phyloP scores from a whole-genome alignment of 2,329 filamentous ascomycete species.

The Diaporthe sp. region DNA sequence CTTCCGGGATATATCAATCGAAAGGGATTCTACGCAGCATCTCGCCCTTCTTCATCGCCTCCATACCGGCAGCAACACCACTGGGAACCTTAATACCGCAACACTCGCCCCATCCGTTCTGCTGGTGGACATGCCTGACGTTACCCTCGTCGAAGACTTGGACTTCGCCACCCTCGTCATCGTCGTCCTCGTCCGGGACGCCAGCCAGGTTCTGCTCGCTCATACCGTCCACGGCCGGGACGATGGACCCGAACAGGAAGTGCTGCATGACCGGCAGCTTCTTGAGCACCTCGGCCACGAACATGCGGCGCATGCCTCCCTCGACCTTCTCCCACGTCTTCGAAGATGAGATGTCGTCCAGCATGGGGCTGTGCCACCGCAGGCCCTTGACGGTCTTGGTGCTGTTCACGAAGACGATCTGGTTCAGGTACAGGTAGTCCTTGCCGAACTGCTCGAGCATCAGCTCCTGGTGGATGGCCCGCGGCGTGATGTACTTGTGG shows the following conservation, averaged over 20 bases:
- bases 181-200: constrained; percentile 56
- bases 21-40: constrained; percentile 82
- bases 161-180: constrained; percentile 65
- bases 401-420: constrained; percentile 93
- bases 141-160: constrained; percentile 71
- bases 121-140: constrained; percentile 77
- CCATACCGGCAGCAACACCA: constrained; percentile 88
- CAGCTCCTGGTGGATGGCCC: constrained; percentile 87
- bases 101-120: constrained; percentile 89
- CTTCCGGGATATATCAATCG: constrained; percentile 63
- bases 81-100: constrained; percentile 98
- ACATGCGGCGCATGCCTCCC: constrained; percentile 96
- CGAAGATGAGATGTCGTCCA: constrained; percentile 94
- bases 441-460: constrained; percentile 86
- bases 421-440: constrained; percentile 91
- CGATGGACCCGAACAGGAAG: constrained; percentile 89
- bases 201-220: constrained; percentile 68
- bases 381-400: constrained; percentile 96
- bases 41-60: constrained; percentile 80
- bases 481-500: constrained; percentile 83
- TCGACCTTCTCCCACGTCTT: constrained; percentile 94
- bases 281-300: constrained; percentile 88
- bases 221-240: constrained; percentile 87
- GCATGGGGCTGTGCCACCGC: constrained; percentile 97
- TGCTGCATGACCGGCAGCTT: constrained; percentile 99